phyloP scores from a whole-genome alignment of 805 yeast species.

The Wickerhamiella vanderwaltii region DNA sequence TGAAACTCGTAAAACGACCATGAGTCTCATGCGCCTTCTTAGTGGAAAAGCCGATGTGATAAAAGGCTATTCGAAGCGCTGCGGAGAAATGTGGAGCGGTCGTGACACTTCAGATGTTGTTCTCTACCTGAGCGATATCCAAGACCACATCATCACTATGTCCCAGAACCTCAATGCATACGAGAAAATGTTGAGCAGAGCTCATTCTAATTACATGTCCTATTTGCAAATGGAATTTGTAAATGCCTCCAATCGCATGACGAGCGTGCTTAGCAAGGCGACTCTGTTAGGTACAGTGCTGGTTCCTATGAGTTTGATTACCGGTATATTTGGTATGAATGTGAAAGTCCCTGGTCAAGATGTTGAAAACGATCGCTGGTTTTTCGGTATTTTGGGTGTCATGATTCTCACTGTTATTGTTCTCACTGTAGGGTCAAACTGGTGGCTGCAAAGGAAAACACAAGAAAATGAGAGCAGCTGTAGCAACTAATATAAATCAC shows the following conservation, averaged over 20 bases:
- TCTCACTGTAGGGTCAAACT: not conserved
- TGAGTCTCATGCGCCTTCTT: constrained; percentile 77
- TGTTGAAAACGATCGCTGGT: constrained; percentile 40
- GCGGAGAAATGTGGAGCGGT: constrained; percentile 34
- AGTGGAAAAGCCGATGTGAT: constrained; percentile 91
- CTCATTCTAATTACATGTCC: constrained; percentile 81
- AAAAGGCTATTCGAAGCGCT: constrained; percentile 85
- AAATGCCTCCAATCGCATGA: constrained; percentile 65
- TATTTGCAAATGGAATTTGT: constrained; percentile 85
- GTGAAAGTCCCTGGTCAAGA: constrained; percentile 66
- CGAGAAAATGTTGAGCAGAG: constrained; percentile 80
- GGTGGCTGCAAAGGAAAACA: not conserved
- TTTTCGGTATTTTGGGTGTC: constrained; percentile 48
- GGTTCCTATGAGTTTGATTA: constrained; percentile 77
- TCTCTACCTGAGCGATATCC: constrained; percentile 80
- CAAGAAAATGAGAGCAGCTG: no score
- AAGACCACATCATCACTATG: constrained; percentile 91
- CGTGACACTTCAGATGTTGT: constrained; percentile 47
- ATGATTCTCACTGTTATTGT: constrained; percentile 23
- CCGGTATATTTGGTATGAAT: constrained; percentile 91
- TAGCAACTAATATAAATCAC: no score
- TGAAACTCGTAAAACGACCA: constrained; percentile 74
- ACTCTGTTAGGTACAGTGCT: constrained; percentile 78
- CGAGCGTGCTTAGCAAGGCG: constrained; percentile 77
- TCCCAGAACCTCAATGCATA: constrained; percentile 73